Conservation (phyloP, 2,329 filamentous ascomycete genomes). For the Aspergillus aculeatinus region DNA sequence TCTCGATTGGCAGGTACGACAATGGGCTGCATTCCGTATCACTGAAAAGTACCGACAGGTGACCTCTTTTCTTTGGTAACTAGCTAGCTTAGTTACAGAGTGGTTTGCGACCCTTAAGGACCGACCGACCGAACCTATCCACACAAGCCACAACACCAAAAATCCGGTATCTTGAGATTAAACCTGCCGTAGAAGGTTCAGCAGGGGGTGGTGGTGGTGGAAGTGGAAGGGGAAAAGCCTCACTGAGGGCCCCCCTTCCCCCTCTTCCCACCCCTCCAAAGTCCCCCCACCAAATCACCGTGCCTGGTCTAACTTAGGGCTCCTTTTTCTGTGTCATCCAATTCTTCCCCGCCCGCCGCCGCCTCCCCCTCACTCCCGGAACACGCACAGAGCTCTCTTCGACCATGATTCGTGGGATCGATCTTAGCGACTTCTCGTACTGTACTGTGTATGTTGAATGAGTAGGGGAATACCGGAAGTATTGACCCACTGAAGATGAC, state of each 20-base stretch:
- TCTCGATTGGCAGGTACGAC: background rate
- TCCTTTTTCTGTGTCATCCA: background rate
- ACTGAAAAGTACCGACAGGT: background rate
- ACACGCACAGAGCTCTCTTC: slow-evolving; percentile 6
- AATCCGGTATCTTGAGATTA: background rate
- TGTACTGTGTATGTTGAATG: background rate
- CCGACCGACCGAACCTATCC: background rate
- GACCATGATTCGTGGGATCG: slow-evolving; percentile 8
- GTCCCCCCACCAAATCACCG: slow-evolving; percentile 11
- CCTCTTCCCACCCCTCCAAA: background rate
- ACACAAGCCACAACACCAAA: background rate
- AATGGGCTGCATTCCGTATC: background rate
- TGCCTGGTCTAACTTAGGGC: background rate
- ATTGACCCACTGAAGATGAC: slow-evolving; percentile 16
- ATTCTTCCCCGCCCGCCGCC: slow-evolving; percentile 4
- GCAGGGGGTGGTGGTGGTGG: background rate
- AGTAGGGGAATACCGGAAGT: slow-evolving; percentile 7
- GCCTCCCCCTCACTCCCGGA: slow-evolving; percentile 2
- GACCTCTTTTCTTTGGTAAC: background rate
- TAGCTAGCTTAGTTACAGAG: too few species aligned
- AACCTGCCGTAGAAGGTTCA: background rate
- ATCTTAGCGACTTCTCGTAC: background rate
- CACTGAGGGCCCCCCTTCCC: background rate
- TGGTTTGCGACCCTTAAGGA: too few species aligned
- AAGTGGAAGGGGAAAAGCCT: slow-evolving; percentile 1